These are phyloP conservation scores for Mucor lusitanicus DNA, from an alignment of 371 early-diverging fungal genomes.

Conservation along the genomic window DNA sequence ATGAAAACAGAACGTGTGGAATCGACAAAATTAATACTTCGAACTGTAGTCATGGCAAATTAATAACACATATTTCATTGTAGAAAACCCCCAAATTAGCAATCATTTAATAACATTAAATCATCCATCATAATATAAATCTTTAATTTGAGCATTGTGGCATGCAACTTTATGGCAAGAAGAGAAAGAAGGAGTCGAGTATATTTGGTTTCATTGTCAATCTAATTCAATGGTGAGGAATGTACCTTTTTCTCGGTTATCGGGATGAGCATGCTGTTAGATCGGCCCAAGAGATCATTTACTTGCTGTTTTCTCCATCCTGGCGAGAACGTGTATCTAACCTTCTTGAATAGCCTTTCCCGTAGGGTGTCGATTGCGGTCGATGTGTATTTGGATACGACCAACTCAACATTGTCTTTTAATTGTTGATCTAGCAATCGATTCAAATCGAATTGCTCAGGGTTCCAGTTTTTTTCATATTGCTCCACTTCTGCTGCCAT, in stretches of 20 bases:
- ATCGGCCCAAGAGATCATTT: neutral
- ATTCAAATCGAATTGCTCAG: neutral
- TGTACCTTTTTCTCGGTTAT: neutral
- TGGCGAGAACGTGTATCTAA: neutral
- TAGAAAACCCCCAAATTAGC: neutral
- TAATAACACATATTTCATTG: neutral
- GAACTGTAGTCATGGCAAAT: neutral
- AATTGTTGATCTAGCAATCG: neutral
- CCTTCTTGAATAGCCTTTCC: neutral
- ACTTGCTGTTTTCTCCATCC: neutral
- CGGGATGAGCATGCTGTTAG: neutral
- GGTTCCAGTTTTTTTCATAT: neutral
- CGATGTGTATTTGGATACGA: neutral
- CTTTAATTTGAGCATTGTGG: neutral
- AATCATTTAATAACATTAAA: neutral
- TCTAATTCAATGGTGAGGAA: neutral
- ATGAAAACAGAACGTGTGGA: neutral
- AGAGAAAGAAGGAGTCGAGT: neutral
- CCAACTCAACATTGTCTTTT: neutral
- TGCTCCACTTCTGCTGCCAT: neutral
- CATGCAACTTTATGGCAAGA: neutral
- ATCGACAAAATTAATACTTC: neutral
- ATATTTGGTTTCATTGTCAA: neutral
- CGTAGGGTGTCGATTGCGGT: neutral
- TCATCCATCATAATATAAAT: neutral